Evolutionary conservation across 2,329 filamentous ascomycete species (phyloP), one percentile per base, ranked within the genome.

Genomic region (Penicillium thymicola): DNA sequence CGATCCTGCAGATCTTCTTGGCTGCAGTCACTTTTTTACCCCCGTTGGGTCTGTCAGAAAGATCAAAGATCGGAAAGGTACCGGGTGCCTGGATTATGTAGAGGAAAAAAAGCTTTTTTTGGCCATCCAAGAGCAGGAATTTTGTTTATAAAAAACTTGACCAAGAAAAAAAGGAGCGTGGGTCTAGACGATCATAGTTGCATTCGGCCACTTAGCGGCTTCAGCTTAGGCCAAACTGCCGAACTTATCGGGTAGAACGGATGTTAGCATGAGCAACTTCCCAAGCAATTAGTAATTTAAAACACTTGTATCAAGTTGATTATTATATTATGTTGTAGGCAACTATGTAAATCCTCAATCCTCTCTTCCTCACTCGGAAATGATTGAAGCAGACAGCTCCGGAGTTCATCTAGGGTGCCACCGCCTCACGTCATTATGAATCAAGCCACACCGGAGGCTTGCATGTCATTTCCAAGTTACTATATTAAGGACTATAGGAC

Each of bases 1-100:
- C 27, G 54, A 55, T 46, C 47, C 32, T 36, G 52, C 46, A 36
- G 52, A 41, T 54, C 51, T 41, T 48, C 43, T 54, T 49, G 14
- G 51, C 51, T 55, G 30, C 38, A 55, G 52, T 14, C 5, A 25
- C 23, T 21, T 38, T 8, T 27, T 34, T 5, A n/a, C 5, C 23
- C 25, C 21, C 11, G 46, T 38, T 48, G 46, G 34, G 16, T 38
- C 32, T 38, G 23, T 37, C 32, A 37, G 41, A 36, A 9, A 36
- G n/a, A 28, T 25, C 21, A 36, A 9, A 36, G n/a, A 28, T 25
- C 21, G n/a, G 30, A 23, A 11, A 45, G 32, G 23, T 27, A 30
- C 13, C 41, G 10, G 21, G 37, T 40, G 36, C 43, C 25, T 47
- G 27, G 23, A 47, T 27, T 36, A 40, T 54, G 32, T 16, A 41